These are phyloP conservation scores for Globisporangium irregulare DNA, from an alignment of 352 stramenopile genomes.

Conservation along the genomic window DNA sequence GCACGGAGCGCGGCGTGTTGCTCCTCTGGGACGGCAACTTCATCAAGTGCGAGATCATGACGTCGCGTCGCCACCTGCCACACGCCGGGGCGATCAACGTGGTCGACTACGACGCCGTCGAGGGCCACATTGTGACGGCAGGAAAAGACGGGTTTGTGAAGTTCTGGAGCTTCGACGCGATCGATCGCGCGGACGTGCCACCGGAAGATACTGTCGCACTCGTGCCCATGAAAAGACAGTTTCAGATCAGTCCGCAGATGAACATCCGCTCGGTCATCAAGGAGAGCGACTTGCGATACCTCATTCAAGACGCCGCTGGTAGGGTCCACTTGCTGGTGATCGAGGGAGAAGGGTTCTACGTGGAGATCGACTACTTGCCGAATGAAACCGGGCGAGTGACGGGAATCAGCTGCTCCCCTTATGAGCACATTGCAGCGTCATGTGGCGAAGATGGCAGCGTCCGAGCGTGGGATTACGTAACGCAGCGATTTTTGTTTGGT, in stretches of 20 bases:
- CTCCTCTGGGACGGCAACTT: slow-evolving; percentile 95
- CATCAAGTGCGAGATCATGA: slow-evolving; percentile 92
- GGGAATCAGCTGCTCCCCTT: slow-evolving; percentile 76
- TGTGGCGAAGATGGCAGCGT: slow-evolving; percentile 86
- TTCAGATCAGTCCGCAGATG: slow-evolving; percentile 51
- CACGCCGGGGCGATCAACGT: slow-evolving; percentile 76
- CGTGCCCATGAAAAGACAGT: slow-evolving; percentile 59
- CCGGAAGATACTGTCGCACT: slow-evolving; percentile 77
- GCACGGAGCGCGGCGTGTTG: slow-evolving; percentile 82
- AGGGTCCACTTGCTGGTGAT: slow-evolving; percentile 48
- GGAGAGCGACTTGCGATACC: slow-evolving; percentile 34
- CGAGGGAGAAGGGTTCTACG: slow-evolving; percentile 30
- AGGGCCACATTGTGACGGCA: slow-evolving; percentile 56
- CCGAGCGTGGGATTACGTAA: slow-evolving; percentile 86
- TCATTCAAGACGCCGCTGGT: slow-evolving; percentile 62
- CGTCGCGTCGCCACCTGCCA: slow-evolving; percentile 55
- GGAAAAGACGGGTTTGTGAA: slow-evolving; percentile 85
- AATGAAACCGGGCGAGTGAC: slow-evolving; percentile 70
- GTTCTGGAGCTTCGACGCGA: slow-evolving; percentile 86
- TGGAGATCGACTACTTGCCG: slow-evolving; percentile 54
- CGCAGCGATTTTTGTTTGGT: slow-evolving; percentile 13
- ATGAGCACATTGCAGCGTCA: slow-evolving; percentile 84
- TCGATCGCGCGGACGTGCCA: slow-evolving; percentile 85
- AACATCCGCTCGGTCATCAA: slow-evolving; percentile 72
- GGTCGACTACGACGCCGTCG: slow-evolving; percentile 54